Base-by-base conservation (phyloP, 2,329 filamentous ascomycete genomes). In the Scytalidium sp. region DNA sequence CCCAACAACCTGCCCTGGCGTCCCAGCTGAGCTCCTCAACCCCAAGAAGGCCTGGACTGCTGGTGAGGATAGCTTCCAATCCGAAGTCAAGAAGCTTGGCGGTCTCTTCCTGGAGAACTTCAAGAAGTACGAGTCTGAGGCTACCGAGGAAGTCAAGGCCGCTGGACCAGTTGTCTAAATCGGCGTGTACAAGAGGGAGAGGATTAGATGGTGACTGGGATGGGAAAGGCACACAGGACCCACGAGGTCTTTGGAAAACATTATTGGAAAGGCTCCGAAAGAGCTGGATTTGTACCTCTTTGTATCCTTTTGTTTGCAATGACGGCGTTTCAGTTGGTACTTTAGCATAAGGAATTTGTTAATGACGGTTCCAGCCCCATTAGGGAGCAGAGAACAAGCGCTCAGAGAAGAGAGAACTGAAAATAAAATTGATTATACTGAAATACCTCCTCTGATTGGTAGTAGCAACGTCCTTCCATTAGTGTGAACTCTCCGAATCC, bases 81-180 rank as follows among this genome's bases (percentile, higher is more conserved):
- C 77, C 46, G 93, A 97, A 72, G 93, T 97, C 41, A 86, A 80
- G 70, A 97, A 97, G 81, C 85, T 99, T 29, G 94, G 86, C 63
- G 77, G 74, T 56, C 82, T 97, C 56, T 99, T 99, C 80, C 83
- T 86, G 65, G 90, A 97, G 75, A 99, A 99, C 83, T 99, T 99
- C 76, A 84, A 90, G 78, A 96, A 97, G 80, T 97, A 96, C 76
- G 79, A 85, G 64, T 85, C 84, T 61, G 84, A 96, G 71, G 90
- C 91, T 21, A 92, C 89, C 25, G 78, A 81, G 60, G 88, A 93
- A 32, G 88, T 92, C 44, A 83, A 89, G 71, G 84, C 80, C 64
- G 84, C 84, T 45, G 83, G 81, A 7, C 83, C 83, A 43, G 52
- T 45, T 21, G 50, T 65, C 19, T 56, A 63, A 46, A 51, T 55